These are phyloP conservation scores for Simmondsia chinensis DNA, from an alignment of 148 eudicot species.

Conservation along the genomic window DNA sequence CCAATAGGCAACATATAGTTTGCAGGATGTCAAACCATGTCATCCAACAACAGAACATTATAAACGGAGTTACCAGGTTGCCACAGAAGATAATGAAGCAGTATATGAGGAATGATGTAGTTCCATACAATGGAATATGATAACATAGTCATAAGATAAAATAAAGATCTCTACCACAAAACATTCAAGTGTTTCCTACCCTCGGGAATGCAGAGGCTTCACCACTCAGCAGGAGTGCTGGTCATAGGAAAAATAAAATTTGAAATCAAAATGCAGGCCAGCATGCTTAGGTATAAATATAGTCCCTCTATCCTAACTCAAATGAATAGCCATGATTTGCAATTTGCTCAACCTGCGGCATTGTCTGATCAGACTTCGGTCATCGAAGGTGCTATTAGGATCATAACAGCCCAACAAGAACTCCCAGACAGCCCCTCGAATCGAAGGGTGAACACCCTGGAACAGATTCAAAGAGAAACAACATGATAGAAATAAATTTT, in stretches of 20 bases:
- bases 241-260: constrained; percentile 1
- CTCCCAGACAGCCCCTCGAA: constrained; percentile 92
- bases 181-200: too few relatives aligned
- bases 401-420: constrained; percentile 91
- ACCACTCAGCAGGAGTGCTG: constrained; percentile 1
- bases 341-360: constrained; percentile 47
- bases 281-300: neutral
- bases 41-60: neutral
- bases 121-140: too few relatives aligned
- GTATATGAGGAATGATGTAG: too few relatives aligned
- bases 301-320: too few relatives aligned
- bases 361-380: constrained; percentile 63
- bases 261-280: neutral
- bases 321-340: constrained; percentile 6
- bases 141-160: too few relatives aligned
- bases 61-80: neutral
- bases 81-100: too few relatives aligned
- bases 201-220: neutral
- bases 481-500: neutral
- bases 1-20: neutral
- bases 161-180: too few relatives aligned
- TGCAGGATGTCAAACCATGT: neutral
- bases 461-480: constrained; percentile 7
- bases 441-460: constrained; percentile 89
- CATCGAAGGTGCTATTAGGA: constrained; percentile 78